These are phyloP conservation scores for Solanum chmielewskii DNA, from an alignment of 257 asterid species.

Conservation along the genomic window DNA sequence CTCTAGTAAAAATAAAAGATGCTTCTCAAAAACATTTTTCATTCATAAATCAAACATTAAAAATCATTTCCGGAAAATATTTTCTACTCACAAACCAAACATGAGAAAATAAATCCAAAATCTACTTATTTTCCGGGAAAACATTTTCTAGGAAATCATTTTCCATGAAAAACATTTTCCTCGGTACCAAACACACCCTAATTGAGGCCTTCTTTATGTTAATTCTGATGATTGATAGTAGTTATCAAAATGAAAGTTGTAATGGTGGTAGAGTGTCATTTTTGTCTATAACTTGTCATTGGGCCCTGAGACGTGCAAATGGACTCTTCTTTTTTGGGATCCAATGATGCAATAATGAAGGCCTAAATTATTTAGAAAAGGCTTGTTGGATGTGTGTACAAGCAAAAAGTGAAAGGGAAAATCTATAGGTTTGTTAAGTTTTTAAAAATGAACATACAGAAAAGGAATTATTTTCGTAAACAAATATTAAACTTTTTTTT, in stretches of 20 bases:
- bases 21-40: too few relatives aligned
- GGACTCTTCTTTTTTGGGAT: neutral
- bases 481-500: neutral
- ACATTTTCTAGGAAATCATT: too few relatives aligned
- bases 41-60: too few relatives aligned
- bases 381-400: neutral
- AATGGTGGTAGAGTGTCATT: too few relatives aligned
- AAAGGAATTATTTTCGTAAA: neutral
- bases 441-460: neutral
- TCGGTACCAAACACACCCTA: too few relatives aligned
- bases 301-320: neutral
- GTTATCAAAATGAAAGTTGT: neutral
- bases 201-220: neutral
- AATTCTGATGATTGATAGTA: too few relatives aligned
- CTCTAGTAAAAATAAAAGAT: too few relatives aligned
- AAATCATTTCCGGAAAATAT: too few relatives aligned
- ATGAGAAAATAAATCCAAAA: too few relatives aligned
- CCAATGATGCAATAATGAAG: neutral
- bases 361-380: neutral
- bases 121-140: too few relatives aligned
- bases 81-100: too few relatives aligned
- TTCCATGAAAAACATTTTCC: too few relatives aligned
- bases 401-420: neutral
- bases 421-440: neutral
- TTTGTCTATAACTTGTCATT: neutral